phyloP scores from a whole-genome alignment of 495 filamentous ascomycete species.

The Xeromyces bisporus region DNA sequence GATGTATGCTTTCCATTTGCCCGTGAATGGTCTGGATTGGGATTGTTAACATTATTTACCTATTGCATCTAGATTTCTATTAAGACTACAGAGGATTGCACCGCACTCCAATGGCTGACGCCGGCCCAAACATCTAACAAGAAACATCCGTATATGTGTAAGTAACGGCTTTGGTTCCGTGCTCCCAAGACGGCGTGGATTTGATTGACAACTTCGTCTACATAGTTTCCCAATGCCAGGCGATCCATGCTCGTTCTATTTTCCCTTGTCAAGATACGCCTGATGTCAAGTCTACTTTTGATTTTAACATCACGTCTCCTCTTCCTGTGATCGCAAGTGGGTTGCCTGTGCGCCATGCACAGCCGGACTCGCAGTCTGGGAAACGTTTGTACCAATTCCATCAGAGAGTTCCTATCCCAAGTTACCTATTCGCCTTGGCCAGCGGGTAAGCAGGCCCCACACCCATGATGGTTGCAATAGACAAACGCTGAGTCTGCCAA shows the following conservation, averaged over 20 bases:
- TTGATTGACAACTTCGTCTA: too few relatives aligned
- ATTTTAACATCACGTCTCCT: constrained; percentile 73
- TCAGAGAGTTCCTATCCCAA: constrained; percentile 82
- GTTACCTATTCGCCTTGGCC: constrained; percentile 83
- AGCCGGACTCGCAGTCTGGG: constrained; percentile 21
- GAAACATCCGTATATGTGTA: constrained; percentile 87
- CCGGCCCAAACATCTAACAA: constrained; percentile 83
- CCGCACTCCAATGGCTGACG: constrained; percentile 84
- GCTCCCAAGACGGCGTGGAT: too few relatives aligned
- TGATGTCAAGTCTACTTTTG: constrained; percentile 79
- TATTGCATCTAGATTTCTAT: constrained; percentile 31
- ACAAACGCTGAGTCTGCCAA: constrained; percentile 1
- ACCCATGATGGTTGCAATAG: too few relatives aligned
- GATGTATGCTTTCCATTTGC: constrained; percentile 25
- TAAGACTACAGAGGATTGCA: constrained; percentile 68
- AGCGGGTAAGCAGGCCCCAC: constrained; percentile 43
- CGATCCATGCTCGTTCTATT: constrained; percentile 80
- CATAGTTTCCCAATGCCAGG: constrained; percentile 90
- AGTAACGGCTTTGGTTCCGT: constrained; percentile 8
- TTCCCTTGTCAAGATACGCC: constrained; percentile 97
- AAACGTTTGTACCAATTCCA: constrained; percentile 58
- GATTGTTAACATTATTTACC: too few relatives aligned
- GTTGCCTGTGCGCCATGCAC: constrained; percentile 40
- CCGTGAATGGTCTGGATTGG: neutral
- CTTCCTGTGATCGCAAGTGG: constrained; percentile 82